These are phyloP conservation scores for Xylaria sp. DNA, from an alignment of 2,329 filamentous ascomycete genomes.

Conservation along the genomic window DNA sequence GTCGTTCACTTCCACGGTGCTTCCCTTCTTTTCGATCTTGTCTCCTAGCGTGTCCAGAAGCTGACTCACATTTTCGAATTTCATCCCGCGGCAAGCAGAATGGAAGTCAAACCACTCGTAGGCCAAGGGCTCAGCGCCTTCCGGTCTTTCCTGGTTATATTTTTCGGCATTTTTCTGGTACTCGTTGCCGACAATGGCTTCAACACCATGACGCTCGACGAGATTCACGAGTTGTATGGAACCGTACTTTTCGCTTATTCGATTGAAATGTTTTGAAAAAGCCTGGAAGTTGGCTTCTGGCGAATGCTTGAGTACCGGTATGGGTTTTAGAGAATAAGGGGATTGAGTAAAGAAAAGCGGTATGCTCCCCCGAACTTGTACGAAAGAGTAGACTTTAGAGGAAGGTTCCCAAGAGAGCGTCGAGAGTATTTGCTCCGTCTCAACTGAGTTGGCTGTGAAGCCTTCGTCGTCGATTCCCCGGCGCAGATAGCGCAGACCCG, in stretches of 20 bases:
- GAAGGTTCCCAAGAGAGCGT: conserved; percentile 70
- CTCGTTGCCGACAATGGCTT: conserved; percentile 79
- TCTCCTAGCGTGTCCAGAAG: conserved; percentile 76
- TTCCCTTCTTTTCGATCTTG: conserved; percentile 76
- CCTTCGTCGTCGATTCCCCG: conserved; percentile 92
- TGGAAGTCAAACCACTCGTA: conserved; percentile 99
- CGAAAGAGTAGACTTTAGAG: conserved; percentile 78
- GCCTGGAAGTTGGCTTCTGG: conserved; percentile 80
- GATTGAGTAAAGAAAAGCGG: conserved; percentile 95
- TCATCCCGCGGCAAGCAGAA: conserved; percentile 91
- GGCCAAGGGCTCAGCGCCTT: conserved; percentile 59
- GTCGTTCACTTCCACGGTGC: conserved; percentile 68
- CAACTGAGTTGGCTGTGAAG: conserved; percentile 87
- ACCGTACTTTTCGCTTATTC: conserved; percentile 76
- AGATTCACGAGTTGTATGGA: conserved; percentile 81
- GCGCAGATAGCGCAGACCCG: conserved; percentile 88
- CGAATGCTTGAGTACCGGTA: conserved; percentile 84
- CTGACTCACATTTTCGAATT: conserved; percentile 91
- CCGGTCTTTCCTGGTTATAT: conserved; percentile 71
- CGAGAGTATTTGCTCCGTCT: conserved; percentile 94
- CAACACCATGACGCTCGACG: conserved; percentile 87
- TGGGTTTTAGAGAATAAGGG: conserved; percentile 90
- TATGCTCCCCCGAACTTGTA: conserved; percentile 90
- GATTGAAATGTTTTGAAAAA: conserved; percentile 81
- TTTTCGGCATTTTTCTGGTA: conserved; percentile 75